These are phyloP conservation scores for Actinomortierella wolfii DNA, from an alignment of 371 early-diverging fungal species.

Conservation along the genomic window DNA sequence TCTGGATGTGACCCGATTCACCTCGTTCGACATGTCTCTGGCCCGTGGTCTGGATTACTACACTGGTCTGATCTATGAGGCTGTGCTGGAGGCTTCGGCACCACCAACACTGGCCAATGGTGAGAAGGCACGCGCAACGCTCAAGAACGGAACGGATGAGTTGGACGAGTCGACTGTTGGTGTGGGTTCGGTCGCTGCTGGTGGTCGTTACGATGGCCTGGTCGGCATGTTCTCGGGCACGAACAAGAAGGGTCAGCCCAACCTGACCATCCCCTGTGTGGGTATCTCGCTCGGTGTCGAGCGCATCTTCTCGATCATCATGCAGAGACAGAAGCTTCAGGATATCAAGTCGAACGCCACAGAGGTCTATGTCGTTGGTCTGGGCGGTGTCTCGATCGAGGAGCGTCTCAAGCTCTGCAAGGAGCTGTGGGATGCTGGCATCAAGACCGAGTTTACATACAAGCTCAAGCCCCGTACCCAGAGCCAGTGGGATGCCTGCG, in stretches of 20 bases:
- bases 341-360: constrained; percentile 81
- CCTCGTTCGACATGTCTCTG: constrained; percentile 94
- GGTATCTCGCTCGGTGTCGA: constrained; percentile 98
- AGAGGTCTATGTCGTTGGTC: constrained; percentile 90
- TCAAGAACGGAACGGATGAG: constrained; percentile 53
- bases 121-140: constrained; percentile 38
- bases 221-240: constrained; percentile 91
- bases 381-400: constrained; percentile 87
- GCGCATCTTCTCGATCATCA: constrained; percentile 92
- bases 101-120: constrained; percentile 51
- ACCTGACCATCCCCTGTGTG: constrained; percentile 92
- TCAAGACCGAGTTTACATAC: constrained; percentile 91
- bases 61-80: constrained; percentile 99
- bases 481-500: constrained; percentile 81
- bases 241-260: constrained; percentile 70
- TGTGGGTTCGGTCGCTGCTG: constrained; percentile 98
- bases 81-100: constrained; percentile 75
- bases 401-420: constrained; percentile 90
- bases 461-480: constrained; percentile 90
- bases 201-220: constrained; percentile 99
- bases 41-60: constrained; percentile 99
- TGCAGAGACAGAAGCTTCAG: constrained; percentile 60
- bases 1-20: constrained; percentile 68
- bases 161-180: constrained; percentile 82
- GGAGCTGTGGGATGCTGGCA: constrained; percentile 89